Percentiles rank a stretch among this genome's conserved stretches.
Evolutionary conservation across 345 rosid genomes (phyloP).

Genomic region (Lenwebbia sp.): DNA sequence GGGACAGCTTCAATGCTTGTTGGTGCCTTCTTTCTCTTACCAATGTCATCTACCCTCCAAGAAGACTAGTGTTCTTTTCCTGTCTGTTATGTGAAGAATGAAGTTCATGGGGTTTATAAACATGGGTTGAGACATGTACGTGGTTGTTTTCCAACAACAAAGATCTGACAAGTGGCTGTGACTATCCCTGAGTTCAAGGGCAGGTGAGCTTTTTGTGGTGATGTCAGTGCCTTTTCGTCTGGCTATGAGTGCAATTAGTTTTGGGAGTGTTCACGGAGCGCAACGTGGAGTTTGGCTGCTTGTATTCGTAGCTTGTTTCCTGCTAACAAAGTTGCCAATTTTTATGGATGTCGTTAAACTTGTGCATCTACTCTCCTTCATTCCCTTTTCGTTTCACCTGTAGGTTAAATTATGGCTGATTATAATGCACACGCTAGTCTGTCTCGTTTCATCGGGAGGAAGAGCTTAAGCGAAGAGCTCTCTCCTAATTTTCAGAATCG

Average conservation of each 20-base stretch:
- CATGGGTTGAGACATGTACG: not conserved
- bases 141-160: not conserved
- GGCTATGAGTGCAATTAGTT: not conserved
- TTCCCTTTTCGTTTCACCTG: not conserved
- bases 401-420: not conserved
- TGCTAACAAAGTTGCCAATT: not conserved
- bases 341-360: not conserved
- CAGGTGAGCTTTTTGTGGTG: slow-evolving; percentile 23
- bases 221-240: slow-evolving; percentile 8
- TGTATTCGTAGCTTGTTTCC: not conserved
- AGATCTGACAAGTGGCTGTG: slow-evolving; percentile 7
- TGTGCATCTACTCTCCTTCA: not conserved
- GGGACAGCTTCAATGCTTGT: slow-evolving; percentile 24
- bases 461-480: not conserved
- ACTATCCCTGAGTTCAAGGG: slow-evolving; percentile 15
- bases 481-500: not conserved
- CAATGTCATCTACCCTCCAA: slow-evolving; percentile 28
- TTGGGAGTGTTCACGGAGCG: not conserved
- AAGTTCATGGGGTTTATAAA: not conserved
- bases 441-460: not conserved
- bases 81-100: not conserved
- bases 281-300: not conserved
- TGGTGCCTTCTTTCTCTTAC: slow-evolving; percentile 57
- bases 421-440: not conserved
- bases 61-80: not conserved